Percentiles rank a stretch among this genome's conserved stretches.
Conservation (phyloP, 345 rosid genomes). For the Excoecaria cochinchinensis region DNA sequence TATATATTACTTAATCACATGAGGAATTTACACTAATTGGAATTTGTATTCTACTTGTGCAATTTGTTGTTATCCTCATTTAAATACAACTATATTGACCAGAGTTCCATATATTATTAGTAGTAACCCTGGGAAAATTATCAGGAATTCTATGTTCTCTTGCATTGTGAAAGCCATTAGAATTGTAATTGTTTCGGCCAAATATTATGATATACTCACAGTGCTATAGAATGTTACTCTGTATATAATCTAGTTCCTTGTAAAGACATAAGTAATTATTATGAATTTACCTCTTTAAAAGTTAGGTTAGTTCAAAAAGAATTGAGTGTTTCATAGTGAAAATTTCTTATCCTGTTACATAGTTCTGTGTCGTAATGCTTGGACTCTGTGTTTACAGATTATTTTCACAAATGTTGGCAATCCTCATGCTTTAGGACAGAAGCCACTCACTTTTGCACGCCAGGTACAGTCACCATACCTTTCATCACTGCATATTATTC, state of each 20-base stretch:
- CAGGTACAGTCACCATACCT: conserved; percentile 48
- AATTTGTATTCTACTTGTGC: background rate
- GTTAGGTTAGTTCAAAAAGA: background rate
- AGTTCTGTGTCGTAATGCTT: conserved; percentile 12
- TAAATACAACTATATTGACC: background rate
- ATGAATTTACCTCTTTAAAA: background rate
- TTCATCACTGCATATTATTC: conserved; percentile 2
- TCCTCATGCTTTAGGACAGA: conserved; percentile 99
- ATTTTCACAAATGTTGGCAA: conserved; percentile 98
- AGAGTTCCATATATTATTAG: background rate
- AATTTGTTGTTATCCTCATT: background rate
- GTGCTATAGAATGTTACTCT: background rate
- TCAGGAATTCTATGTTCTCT: background rate
- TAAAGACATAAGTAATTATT: background rate
- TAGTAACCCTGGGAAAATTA: background rate
- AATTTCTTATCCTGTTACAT: background rate
- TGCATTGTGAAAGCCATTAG: background rate
- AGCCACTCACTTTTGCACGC: conserved; percentile 90
- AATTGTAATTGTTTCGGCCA: background rate
- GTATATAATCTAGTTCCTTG: background rate
- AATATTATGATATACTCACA: background rate
- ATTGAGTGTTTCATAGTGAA: background rate
- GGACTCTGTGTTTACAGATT: conserved; percentile 51
- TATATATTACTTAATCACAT: no score
- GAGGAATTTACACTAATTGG: background rate